A percentile compares a stretch with the other conserved stretches of the same genome.
Conservation (phyloP, 2,329 filamentous ascomycete genomes). For the Epichloe brachyelytri region DNA sequence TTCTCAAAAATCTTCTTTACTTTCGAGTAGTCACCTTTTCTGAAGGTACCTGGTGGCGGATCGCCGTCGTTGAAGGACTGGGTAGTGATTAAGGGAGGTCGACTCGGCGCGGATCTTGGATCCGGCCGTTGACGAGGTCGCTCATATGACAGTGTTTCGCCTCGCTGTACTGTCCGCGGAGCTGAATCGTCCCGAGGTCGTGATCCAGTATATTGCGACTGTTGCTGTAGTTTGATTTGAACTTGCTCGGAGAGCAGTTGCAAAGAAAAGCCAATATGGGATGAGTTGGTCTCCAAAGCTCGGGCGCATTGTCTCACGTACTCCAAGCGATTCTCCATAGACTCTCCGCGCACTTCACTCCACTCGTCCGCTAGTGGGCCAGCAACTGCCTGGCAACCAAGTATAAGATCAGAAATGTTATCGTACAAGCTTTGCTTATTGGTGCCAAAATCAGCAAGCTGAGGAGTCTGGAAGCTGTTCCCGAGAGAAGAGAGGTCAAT, state of each 20-base stretch:
- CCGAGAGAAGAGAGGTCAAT: slow-evolving; percentile 75
- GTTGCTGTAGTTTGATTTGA: slow-evolving; percentile 38
- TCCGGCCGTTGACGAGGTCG: slow-evolving; percentile 43
- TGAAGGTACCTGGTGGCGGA: slow-evolving; percentile 33
- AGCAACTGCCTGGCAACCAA: slow-evolving; percentile 83
- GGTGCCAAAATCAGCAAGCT: slow-evolving; percentile 72
- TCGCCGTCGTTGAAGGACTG: slow-evolving; percentile 56
- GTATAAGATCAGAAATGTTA: slow-evolving; percentile 75
- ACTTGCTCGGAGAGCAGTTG: slow-evolving; percentile 79
- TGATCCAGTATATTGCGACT: slow-evolving; percentile 19
- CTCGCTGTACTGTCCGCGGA: slow-evolving; percentile 41
- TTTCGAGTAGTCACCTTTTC: slow-evolving; percentile 50
- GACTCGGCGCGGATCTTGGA: slow-evolving; percentile 31
- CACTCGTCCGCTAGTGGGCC: slow-evolving; percentile 89
- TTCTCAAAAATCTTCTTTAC: slow-evolving; percentile 53
- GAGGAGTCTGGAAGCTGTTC: slow-evolving; percentile 68
- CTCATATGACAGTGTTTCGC: slow-evolving; percentile 43
- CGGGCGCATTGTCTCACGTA: slow-evolving; percentile 65
- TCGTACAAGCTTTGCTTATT: slow-evolving; percentile 94
- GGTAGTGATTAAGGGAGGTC: slow-evolving; percentile 37
- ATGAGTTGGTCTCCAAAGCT: slow-evolving; percentile 74
- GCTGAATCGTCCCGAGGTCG: slow-evolving; percentile 32
- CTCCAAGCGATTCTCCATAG: slow-evolving; percentile 73
- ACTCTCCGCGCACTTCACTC: slow-evolving; percentile 82
- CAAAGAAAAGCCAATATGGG: slow-evolving; percentile 76